phyloP scores from a whole-genome alignment of 345 rosid genomes.

The Populus deltoides region DNA sequence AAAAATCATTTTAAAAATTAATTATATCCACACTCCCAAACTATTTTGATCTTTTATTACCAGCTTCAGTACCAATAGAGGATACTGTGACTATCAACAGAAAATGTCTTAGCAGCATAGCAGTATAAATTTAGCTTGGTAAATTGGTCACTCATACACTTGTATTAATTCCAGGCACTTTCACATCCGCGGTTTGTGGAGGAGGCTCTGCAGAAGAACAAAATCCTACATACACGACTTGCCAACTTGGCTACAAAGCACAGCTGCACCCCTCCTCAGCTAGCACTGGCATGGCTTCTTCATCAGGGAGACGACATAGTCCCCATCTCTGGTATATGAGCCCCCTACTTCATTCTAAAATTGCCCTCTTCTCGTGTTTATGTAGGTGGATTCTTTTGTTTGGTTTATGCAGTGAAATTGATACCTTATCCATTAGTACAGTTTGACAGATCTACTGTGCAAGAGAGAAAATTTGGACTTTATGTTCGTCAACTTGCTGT shows the following conservation, averaged over 20 bases:
- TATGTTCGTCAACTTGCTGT: too few relatives aligned
- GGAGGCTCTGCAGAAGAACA: conserved; percentile 50
- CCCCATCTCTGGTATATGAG: conserved; percentile 47
- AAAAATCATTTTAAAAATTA: too few relatives aligned
- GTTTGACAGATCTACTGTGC: too few relatives aligned
- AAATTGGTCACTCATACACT: not conserved
- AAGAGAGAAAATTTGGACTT: too few relatives aligned
- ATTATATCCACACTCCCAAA: too few relatives aligned
- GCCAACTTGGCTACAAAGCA: conserved; percentile 37
- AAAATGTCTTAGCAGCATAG: not conserved
- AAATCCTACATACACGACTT: conserved; percentile 26
- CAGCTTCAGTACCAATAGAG: conserved; percentile 54
- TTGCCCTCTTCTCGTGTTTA: not conserved
- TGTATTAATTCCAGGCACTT: conserved; percentile 9
- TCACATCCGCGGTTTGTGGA: conserved; percentile 41
- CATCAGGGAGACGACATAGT: conserved; percentile 47
- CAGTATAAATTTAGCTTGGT: not conserved
- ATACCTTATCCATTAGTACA: not conserved
- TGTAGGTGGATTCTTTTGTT: not conserved
- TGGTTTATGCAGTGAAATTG: not conserved
- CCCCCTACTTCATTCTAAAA: not conserved
- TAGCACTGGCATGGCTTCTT: conserved; percentile 51
- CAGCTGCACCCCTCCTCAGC: conserved; percentile 41
- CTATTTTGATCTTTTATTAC: conserved; percentile 54
- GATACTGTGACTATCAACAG: conserved; percentile 35